Conservation (phyloP, 2,329 filamentous ascomycete genomes). For the Epichloe elymi region DNA sequence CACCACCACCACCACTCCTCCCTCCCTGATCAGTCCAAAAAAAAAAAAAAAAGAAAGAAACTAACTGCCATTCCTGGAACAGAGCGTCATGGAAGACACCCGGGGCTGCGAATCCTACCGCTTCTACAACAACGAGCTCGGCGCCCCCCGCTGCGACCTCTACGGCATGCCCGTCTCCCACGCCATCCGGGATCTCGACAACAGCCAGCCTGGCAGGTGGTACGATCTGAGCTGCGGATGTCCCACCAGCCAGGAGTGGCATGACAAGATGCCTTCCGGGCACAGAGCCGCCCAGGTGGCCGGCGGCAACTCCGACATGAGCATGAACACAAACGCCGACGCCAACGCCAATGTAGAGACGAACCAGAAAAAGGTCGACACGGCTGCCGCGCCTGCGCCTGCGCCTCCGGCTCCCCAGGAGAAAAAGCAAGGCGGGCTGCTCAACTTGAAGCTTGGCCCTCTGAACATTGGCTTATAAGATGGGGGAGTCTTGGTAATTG, state of each 20-base stretch:
- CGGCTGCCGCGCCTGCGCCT: not conserved
- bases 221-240: slow-evolving; percentile 24
- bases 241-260: slow-evolving; percentile 14
- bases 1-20: too few species aligned
- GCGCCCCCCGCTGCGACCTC: slow-evolving; percentile 22
- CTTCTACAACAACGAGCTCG: slow-evolving; percentile 19
- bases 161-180: slow-evolving; percentile 20
- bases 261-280: not conserved
- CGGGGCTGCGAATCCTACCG: slow-evolving; percentile 23
- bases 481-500: not conserved
- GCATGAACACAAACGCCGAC: too few species aligned
- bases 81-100: slow-evolving; percentile 19
- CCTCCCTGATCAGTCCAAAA: too few species aligned
- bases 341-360: not conserved
- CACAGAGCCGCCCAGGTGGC: not conserved
- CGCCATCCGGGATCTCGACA: slow-evolving; percentile 17
- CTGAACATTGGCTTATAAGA: not conserved
- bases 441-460: slow-evolving; percentile 1
- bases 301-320: too few species aligned
- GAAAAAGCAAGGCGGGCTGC: not conserved
- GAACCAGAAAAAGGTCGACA: not conserved
- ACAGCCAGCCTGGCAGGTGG: slow-evolving; percentile 18
- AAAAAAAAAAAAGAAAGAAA: too few species aligned
- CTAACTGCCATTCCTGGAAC: not conserved
- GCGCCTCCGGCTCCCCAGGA: not conserved